These are phyloP conservation scores for Sungouiozyma intestinalis DNA, from an alignment of 805 yeast species.

Conservation along the genomic window DNA sequence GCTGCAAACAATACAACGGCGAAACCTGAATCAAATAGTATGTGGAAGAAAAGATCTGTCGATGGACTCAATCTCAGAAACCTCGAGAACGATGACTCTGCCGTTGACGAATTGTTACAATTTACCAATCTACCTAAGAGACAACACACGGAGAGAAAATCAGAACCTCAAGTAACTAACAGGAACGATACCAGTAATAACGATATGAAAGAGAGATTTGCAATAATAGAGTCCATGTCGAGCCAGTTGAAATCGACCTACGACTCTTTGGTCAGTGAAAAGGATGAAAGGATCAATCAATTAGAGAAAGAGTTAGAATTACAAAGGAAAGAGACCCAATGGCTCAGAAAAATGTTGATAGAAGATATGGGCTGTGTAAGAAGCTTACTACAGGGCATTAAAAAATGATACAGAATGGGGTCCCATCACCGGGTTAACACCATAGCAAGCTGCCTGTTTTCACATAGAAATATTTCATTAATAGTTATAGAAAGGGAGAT, in stretches of 20 bases:
- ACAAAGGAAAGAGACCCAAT: slow-evolving; percentile 27
- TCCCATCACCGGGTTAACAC: too few species aligned
- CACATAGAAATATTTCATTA: background rate
- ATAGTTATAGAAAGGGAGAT: background rate
- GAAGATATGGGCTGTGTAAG: slow-evolving; percentile 30
- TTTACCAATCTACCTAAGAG: slow-evolving; percentile 4
- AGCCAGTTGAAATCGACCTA: slow-evolving; percentile 19
- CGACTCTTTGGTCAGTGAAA: slow-evolving; percentile 21
- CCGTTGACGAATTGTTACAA: slow-evolving; percentile 25
- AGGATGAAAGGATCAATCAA: slow-evolving; percentile 23
- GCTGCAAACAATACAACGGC: background rate
- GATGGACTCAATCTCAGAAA: slow-evolving; percentile 19
- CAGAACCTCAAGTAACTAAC: background rate
- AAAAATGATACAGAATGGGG: slow-evolving; percentile 5
- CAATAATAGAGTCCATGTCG: slow-evolving; percentile 7
- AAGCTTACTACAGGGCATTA: slow-evolving; percentile 21
- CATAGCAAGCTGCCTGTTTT: too few species aligned
- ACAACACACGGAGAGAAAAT: slow-evolving; percentile 1
- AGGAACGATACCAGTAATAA: background rate
- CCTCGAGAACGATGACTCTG: slow-evolving; percentile 21
- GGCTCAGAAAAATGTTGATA: slow-evolving; percentile 28
- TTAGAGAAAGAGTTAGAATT: slow-evolving; percentile 25
- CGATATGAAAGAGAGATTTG: background rate
- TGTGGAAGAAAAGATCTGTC: slow-evolving; percentile 20
- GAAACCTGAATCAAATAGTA: background rate